Base-by-base conservation (phyloP, 768 basidiomycete species). In the Cytidiella melzeri region DNA sequence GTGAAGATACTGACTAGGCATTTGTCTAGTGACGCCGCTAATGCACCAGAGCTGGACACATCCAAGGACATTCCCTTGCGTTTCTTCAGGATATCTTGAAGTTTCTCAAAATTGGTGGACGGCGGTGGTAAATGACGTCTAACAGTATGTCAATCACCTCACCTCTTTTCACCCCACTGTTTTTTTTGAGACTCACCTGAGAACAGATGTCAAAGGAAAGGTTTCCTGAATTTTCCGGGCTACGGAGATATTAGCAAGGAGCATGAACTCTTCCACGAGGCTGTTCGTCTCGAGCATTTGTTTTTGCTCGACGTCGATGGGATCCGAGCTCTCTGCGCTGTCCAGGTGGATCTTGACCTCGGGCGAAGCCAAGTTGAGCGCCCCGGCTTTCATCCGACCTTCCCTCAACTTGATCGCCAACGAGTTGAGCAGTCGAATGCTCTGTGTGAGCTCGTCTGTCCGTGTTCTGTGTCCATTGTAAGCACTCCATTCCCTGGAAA, bases 191-290 rank as follows among this genome's bases (percentile, higher is more conserved):
- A 48, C 67, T 30, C 37, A 89, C 86, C 93, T 77, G 45, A 98
- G 70, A 0, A 99, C 94, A 2, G 94, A 91, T 1, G 95, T 98
- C 63, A 92, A 88, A 1, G 96, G 95, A 73, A 94, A 99, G 0
- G 86, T 83, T 59, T 95, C 90, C 61, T 95, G 87, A 13, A 96
- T 97, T 67, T 87, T 89, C 56, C 71, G 68, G 5, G 96, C 95
- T 1, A 97, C 96, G 55, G 86, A 90, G 57, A 95, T 87, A 59
- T 98, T 99, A 5, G 96, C 95, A 51, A 99, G 81, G 55, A 99
- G 71, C 96, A 99, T 99, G 69, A 99, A 97, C 66, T 98, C 96
- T 66, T 99, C 96, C 1, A 98, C 96, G 5, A 98, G 70, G 55
- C 89, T 92, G 63, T 98, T 98, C 7, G 96, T 99, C 69, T 98